Evolutionary conservation across 306 rosid genomes (phyloP).

Genomic region (Cicer chorassanicum): DNA sequence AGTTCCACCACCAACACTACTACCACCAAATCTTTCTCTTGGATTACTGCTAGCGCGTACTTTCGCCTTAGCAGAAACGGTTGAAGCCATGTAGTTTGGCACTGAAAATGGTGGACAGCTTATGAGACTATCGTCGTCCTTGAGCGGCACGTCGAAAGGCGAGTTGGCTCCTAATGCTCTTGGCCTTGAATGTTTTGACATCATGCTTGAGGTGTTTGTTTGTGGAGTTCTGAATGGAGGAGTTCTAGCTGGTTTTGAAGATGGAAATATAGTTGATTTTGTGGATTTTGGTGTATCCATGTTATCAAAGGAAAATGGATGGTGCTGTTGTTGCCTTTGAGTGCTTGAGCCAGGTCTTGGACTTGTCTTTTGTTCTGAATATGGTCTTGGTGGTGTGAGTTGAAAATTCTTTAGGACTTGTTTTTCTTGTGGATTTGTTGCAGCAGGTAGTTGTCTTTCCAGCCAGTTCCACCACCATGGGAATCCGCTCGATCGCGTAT

Average conservation of each 20-base stretch:
- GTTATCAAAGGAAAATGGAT: conserved; percentile 58
- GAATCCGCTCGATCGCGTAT: conserved; percentile 64
- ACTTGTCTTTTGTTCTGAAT: conserved; percentile 68
- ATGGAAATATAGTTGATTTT: conserved; percentile 61
- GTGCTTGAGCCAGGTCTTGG: conserved; percentile 67
- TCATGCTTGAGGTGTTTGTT: conserved; percentile 52
- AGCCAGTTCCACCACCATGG: conserved; percentile 99
- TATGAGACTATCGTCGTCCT: conserved; percentile 84
- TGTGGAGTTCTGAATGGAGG: conserved; percentile 67
- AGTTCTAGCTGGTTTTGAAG: conserved; percentile 54
- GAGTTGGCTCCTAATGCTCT: conserved; percentile 59
- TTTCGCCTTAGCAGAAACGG: conserved; percentile 82
- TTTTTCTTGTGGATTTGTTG: conserved; percentile 62
- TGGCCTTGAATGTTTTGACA: conserved; percentile 59
- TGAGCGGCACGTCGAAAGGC: conserved; percentile 65
- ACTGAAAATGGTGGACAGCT: conserved; percentile 97
- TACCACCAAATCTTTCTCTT: conserved; percentile 69
- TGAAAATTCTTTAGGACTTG: conserved; percentile 67
- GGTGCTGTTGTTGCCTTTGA: conserved; percentile 49
- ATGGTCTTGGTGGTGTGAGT: conserved; percentile 78
- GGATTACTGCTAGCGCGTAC: conserved; percentile 71
- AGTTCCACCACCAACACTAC: conserved; percentile 43
- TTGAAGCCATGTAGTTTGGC: conserved; percentile 89
- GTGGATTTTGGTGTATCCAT: conserved; percentile 77
- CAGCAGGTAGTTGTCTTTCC: conserved; percentile 71